Evolutionary conservation across 768 basidiomycete genomes (phyloP).

Genomic region (Tylopilus subfusipes): DNA sequence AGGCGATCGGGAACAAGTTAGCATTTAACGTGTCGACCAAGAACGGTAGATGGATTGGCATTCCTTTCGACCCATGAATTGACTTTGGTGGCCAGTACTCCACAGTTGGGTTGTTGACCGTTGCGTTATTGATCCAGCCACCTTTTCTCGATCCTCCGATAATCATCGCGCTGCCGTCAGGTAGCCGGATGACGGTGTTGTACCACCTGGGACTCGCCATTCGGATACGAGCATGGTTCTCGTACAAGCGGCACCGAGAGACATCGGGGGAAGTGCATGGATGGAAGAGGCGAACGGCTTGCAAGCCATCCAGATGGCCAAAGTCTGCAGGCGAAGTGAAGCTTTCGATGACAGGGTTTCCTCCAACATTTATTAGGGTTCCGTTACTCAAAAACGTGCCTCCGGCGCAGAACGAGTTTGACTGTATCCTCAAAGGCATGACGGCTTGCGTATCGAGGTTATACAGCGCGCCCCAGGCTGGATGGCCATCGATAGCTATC

Average conservation of each 20-base stretch:
- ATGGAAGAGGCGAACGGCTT: constrained; percentile 67
- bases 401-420: constrained; percentile 86
- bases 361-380: constrained; percentile 74
- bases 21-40: constrained; percentile 70
- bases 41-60: constrained; percentile 62
- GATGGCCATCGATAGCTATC: constrained; percentile 65
- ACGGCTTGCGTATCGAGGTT: constrained; percentile 62
- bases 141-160: constrained; percentile 79
- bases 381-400: constrained; percentile 77
- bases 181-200: constrained; percentile 62
- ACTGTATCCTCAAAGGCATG: constrained; percentile 59
- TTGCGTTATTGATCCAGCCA: constrained; percentile 83
- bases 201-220: constrained; percentile 84
- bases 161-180: constrained; percentile 80
- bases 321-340: constrained; percentile 69
- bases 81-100: constrained; percentile 82
- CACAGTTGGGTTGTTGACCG: constrained; percentile 76
- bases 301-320: constrained; percentile 70
- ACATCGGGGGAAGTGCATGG: constrained; percentile 54
- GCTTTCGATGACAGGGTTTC: constrained; percentile 70
- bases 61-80: constrained; percentile 61
- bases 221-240: constrained; percentile 58
- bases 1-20: constrained; percentile 80
- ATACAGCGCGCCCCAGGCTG: constrained; percentile 78
- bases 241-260: constrained; percentile 57